Evolutionary conservation across 768 basidiomycete genomes (phyloP), one percentile per base, ranked within the genome.

Genomic region (Mycena capillaripes): DNA sequence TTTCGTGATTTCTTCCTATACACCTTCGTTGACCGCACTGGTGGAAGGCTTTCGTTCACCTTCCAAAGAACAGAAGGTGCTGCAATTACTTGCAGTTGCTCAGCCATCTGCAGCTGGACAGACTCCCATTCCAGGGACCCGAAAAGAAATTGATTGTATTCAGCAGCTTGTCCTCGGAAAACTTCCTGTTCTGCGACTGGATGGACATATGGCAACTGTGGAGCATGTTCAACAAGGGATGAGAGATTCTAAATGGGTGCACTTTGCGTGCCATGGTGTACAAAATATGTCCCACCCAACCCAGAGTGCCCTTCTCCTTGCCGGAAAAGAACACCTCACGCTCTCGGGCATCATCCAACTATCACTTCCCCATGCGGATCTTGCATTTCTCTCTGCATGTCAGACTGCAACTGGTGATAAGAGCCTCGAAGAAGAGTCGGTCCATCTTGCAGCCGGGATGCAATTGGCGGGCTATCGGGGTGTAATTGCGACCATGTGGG

Each of bases 301-400:
- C 3, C 66, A 81, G 44, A 80, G 77, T 44, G 78, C 71, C 3
- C 77, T 79, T 23, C 59, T 73, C 40, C 66, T 81, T 32, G 69
- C 77, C 32, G 72, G 76, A 38, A 74, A 74, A 8, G 40, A 36
- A 27, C 75, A 70, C 21, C 67, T 80, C 34, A 75, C 76, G 44
- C 32, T 81, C 16, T 46, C 78, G 56, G 66, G 60, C 27, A 72
- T 83, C 27, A 75, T 82, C 50, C 66, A 40, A 66, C 72, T 74
- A 3, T 48, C 75, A 56, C 59, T 83, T 63, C 75, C 76, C 11
- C 23, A 71, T 66, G 77, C 81, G 29, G 75, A 79, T 46, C 78
- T 88, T 50, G 87, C 83, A 0, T 85, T 87, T 74, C 81, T 88
- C 3, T 86, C 86, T 7, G 87, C 87, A 0, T 88, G 87, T 67